Evolutionary conservation across 1,284 basidiomycete species (phyloP).

Genomic region (Cutaneotrichosporon daszewskae): DNA sequence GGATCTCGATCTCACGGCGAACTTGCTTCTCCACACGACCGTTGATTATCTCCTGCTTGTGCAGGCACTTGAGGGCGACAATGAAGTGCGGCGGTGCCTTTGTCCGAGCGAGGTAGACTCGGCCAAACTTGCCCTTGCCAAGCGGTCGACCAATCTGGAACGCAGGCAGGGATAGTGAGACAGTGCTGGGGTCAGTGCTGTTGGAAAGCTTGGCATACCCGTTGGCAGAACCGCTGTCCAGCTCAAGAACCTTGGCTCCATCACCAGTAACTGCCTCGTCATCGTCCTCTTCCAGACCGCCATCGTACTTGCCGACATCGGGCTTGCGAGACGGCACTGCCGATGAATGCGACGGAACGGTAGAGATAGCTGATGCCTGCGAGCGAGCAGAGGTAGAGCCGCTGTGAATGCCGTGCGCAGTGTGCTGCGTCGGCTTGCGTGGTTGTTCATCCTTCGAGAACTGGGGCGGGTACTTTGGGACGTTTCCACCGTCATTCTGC

Average conservation of each 20-base stretch:
- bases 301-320: constrained; percentile 79
- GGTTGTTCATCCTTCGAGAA: too few species aligned
- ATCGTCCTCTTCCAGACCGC: constrained; percentile 75
- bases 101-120: constrained; percentile 97
- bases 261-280: constrained; percentile 57
- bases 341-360: not conserved
- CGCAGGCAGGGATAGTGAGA: constrained; percentile 56
- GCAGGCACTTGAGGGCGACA: constrained; percentile 92
- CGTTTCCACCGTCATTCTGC: constrained; percentile 33
- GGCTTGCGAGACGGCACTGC: not conserved
- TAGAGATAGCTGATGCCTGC: constrained; percentile 10
- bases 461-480: constrained; percentile 11
- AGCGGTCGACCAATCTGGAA: constrained; percentile 95
- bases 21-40: constrained; percentile 92
- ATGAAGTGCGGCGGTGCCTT: constrained; percentile 83
- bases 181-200: constrained; percentile 37
- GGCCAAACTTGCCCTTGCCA: constrained; percentile 97
- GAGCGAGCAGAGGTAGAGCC: constrained; percentile 28
- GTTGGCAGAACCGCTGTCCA: constrained; percentile 63
- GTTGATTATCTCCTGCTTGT: constrained; percentile 91
- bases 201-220: constrained; percentile 50
- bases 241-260: constrained; percentile 65
- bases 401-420: constrained; percentile 8
- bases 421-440: constrained; percentile 8
- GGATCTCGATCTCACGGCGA: constrained; percentile 96